Base-by-base conservation (phyloP, 2,329 filamentous ascomycete species). In the Dothideomycetidae sp. region DNA sequence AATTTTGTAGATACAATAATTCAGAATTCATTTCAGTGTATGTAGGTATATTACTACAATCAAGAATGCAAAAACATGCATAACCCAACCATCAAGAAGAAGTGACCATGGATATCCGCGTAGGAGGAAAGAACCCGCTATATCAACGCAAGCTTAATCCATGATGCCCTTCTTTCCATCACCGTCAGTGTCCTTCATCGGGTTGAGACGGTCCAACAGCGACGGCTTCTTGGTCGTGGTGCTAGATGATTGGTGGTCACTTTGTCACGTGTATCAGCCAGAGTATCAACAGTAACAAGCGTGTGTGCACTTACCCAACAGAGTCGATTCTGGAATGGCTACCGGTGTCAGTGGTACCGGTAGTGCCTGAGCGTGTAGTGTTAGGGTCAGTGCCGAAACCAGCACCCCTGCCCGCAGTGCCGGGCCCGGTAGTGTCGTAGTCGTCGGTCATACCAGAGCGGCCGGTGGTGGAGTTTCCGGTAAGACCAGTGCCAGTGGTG, bases 101-200 rank as follows among this genome's bases (percentile, higher is more conserved):
- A n/a, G n/a, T n/a, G n/a, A n/a, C n/a, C n/a, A n/a, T n/a, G n/a
- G n/a, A n/a, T n/a, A n/a, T n/a, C n/a, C n/a, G n/a, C n/a, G n/a
- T n/a, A n/a, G n/a, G n/a, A n/a, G n/a, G n/a, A n/a, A n/a, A n/a
- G n/a, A n/a, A n/a, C n/a, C n/a, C n/a, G n/a, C n/a, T n/a, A n/a
- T n/a, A n/a, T n/a, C n/a, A n/a, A n/a, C n/a, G n/a, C n/a, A n/a
- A n/a, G n/a, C n/a, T n/a, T 63, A 70, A 36, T 63, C 53, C 63
- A 71, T 67, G 44, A 73, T 46, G 2, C 69, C 70, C 17, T 56
- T 54, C 60, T 72, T 70, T 41, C 71, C 70, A 53, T 75, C 70
- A 28, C 64, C 57, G 44, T 71, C 59, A 17, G 68, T 44, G 47
- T 74, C 69, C 29, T 57, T 60, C 53, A 55, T 62, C 2, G 71